Evolutionary conservation across 78 protist species (phyloP).

Genomic region (Dictyostelium firmibasis): DNA sequence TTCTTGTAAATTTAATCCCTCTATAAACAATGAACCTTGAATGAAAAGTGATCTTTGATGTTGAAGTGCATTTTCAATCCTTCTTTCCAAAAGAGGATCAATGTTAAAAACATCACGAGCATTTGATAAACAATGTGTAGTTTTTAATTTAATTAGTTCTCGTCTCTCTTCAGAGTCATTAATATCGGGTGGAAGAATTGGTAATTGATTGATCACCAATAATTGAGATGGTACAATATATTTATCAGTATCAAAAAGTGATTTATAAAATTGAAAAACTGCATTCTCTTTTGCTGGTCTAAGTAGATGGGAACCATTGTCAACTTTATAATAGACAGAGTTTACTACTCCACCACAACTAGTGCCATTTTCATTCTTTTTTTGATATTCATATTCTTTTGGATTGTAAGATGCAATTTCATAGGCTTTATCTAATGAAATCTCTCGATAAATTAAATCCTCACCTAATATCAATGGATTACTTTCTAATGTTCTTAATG

Average conservation of each 20-base stretch:
- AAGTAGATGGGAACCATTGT: background rate
- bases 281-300: constrained; percentile 1
- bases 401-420: background rate
- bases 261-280: background rate
- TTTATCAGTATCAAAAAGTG: background rate
- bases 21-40: background rate
- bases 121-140: background rate
- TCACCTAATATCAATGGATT: background rate
- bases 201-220: background rate
- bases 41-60: background rate
- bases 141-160: background rate
- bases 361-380: background rate
- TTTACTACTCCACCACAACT: background rate
- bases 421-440: constrained; percentile 1
- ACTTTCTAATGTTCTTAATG: background rate
- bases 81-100: background rate
- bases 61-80: background rate
- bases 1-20: background rate
- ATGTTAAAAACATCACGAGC: background rate
- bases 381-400: background rate
- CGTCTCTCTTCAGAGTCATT: background rate
- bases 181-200: background rate
- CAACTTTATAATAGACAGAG: background rate
- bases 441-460: background rate
- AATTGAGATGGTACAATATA: background rate